phyloP scores from a whole-genome alignment of 345 rosid genomes.

The Camelina sativa region DNA sequence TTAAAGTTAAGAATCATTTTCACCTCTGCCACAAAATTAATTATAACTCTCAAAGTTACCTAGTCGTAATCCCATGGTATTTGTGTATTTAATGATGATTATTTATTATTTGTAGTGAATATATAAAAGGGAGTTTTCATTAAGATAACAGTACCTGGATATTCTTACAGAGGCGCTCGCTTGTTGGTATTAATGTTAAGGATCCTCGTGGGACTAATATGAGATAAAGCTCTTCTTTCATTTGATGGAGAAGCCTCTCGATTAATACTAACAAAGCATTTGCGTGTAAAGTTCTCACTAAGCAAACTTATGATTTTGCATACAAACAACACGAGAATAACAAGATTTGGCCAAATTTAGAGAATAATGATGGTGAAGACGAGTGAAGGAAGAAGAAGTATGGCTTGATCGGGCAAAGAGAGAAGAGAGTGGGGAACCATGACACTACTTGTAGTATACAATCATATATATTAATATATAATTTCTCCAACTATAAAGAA shows the following conservation, averaged over 20 bases:
- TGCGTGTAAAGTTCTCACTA: neutral
- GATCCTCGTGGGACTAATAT: neutral
- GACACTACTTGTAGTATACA: slow-evolving; percentile 36
- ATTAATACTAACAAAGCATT: slow-evolving; percentile 14
- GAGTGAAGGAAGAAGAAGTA: slow-evolving; percentile 26
- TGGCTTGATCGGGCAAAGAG: slow-evolving; percentile 18
- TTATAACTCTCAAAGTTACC: neutral
- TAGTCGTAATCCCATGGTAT: neutral
- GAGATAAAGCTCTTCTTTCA: slow-evolving; percentile 24
- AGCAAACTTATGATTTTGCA: neutral
- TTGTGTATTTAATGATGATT: neutral
- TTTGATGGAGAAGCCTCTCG: slow-evolving; percentile 22
- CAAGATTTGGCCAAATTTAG: slow-evolving; percentile 15
- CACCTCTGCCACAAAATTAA: neutral
- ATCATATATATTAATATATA: slow-evolving; percentile 5
- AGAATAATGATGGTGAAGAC: slow-evolving; percentile 21
- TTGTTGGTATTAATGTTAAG: neutral
- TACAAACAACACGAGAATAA: neutral
- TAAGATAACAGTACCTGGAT: slow-evolving; percentile 17
- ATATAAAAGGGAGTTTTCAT: neutral
- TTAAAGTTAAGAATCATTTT: neutral
- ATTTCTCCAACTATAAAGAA: slow-evolving; percentile 9
- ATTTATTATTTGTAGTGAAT: neutral
- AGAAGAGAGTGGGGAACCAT: slow-evolving; percentile 43
- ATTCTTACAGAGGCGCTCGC: neutral